Conservation (phyloP, 2,329 filamentous ascomycete species). For the Stylonectria norvegica region DNA sequence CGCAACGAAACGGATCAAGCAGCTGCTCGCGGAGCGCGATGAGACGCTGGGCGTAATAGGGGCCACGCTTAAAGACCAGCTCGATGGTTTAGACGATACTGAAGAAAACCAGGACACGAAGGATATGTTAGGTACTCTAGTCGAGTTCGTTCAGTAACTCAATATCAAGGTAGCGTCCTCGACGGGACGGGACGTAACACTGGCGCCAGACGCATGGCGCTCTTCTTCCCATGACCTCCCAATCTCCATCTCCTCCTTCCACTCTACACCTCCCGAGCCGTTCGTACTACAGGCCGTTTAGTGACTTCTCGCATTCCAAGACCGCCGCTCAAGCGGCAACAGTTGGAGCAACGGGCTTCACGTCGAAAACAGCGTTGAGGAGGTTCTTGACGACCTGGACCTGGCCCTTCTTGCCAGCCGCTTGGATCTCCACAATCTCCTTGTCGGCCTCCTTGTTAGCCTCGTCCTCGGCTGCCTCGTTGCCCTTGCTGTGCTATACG, state of each 20-base stretch:
- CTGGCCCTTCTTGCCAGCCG: slow-evolving; percentile 74
- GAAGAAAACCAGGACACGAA: slow-evolving; percentile 57
- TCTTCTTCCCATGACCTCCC: slow-evolving; percentile 11
- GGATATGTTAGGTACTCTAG: slow-evolving; percentile 53
- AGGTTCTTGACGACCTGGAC: slow-evolving; percentile 78
- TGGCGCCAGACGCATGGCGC: slow-evolving; percentile 7
- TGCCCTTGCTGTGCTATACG: slow-evolving; percentile 81
- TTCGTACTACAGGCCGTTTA: slow-evolving; percentile 4
- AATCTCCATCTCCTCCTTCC: slow-evolving; percentile 14
- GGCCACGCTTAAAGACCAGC: slow-evolving; percentile 62
- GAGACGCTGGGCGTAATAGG: slow-evolving; percentile 62
- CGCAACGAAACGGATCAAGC: slow-evolving; percentile 61
- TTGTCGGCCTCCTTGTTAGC: slow-evolving; percentile 77
- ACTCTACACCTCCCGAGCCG: slow-evolving; percentile 8
- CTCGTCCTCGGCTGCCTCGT: slow-evolving; percentile 71
- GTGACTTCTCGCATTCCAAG: neutral
- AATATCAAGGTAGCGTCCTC: slow-evolving; percentile 18
- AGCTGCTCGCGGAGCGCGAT: slow-evolving; percentile 64
- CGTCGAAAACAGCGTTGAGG: slow-evolving; percentile 78
- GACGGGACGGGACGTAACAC: slow-evolving; percentile 11
- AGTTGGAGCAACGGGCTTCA: slow-evolving; percentile 62
- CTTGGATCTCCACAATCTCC: slow-evolving; percentile 79
- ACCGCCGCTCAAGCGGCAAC: slow-evolving; percentile 24
- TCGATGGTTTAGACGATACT: slow-evolving; percentile 50
- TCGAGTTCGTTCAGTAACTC: slow-evolving; percentile 45